Conservation (phyloP, 305 asterid genomes). For the Fraxinus sp. region DNA sequence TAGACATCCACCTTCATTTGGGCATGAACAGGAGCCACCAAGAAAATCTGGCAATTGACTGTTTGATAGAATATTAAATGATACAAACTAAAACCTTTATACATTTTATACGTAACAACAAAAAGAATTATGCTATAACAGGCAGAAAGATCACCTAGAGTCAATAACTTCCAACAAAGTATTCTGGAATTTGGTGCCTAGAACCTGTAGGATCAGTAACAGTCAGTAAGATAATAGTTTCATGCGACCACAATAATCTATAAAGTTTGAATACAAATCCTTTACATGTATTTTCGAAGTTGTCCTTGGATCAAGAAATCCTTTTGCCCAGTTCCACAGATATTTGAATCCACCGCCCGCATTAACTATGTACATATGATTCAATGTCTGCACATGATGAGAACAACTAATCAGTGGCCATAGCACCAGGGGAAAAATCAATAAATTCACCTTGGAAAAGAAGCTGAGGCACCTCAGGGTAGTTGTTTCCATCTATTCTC, state of each 20-base stretch:
- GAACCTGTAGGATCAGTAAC: constrained; percentile 54
- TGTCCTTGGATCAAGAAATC: constrained; percentile 92
- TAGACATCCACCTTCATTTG: constrained; percentile 84
- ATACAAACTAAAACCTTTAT: constrained; percentile 12
- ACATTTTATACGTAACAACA: constrained; percentile 7
- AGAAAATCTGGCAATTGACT: constrained; percentile 98
- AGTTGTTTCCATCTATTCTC: constrained; percentile 90
- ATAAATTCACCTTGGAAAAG: constrained; percentile 17
- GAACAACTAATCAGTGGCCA: constrained; percentile 27
- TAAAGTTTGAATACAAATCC: constrained; percentile 2
- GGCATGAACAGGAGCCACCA: constrained; percentile 86
- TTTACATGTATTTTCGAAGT: constrained; percentile 84
- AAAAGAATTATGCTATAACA: constrained; percentile 15
- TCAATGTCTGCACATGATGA: constrained; percentile 66
- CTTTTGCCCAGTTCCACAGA: constrained; percentile 75
- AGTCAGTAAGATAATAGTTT: constrained; percentile 22
- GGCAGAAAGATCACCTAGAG: constrained; percentile 54
- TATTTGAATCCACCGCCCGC: constrained; percentile 91
- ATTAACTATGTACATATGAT: constrained; percentile 89
- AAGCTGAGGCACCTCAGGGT: constrained; percentile 80
- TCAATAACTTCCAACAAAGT: constrained; percentile 78
- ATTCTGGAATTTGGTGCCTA: constrained; percentile 76
- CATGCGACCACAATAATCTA: constrained; percentile 16
- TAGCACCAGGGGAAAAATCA: constrained; percentile 11
- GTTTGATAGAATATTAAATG: constrained; percentile 31